Conservation (phyloP, 441 rosid genomes). For the Gossypium gossypioides region DNA sequence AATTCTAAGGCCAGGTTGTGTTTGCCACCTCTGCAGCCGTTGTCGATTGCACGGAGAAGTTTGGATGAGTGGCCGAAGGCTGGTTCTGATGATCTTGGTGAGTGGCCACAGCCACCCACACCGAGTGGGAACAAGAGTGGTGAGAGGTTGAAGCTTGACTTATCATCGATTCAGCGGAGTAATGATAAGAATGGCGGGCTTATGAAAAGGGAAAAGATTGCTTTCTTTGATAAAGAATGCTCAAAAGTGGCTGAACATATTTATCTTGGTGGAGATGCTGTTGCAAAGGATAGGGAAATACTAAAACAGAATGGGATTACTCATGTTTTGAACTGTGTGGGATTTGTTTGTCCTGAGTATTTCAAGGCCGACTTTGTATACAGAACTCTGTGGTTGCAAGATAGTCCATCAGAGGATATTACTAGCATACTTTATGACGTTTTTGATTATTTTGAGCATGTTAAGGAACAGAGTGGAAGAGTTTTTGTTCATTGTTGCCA, state of each 20-base stretch:
- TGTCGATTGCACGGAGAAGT: slow-evolving; percentile 80
- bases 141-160: slow-evolving; percentile 86
- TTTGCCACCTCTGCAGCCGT: slow-evolving; percentile 88
- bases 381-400: slow-evolving; percentile 93
- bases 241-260: slow-evolving; percentile 90
- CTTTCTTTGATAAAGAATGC: slow-evolving; percentile 85
- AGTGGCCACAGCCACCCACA: slow-evolving; percentile 87
- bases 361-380: slow-evolving; percentile 76
- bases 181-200: slow-evolving; percentile 59
- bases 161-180: slow-evolving; percentile 63
- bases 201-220: slow-evolving; percentile 81
- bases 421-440: slow-evolving; percentile 91
- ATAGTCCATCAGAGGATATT: slow-evolving; percentile 92
- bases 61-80: slow-evolving; percentile 95
- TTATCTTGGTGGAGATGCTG: slow-evolving; percentile 93
- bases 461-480: slow-evolving; percentile 75
- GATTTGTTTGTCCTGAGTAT: slow-evolving; percentile 94
- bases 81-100: slow-evolving; percentile 85
- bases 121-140: slow-evolving; percentile 69
- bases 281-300: slow-evolving; percentile 73
- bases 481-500: slow-evolving; percentile 95
- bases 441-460: slow-evolving; percentile 96
- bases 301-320: slow-evolving; percentile 74
- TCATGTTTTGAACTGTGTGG: slow-evolving; percentile 85
- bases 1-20: slow-evolving; percentile 72